Conservation (phyloP, 306 rosid genomes). For the Medicago truncatula region DNA sequence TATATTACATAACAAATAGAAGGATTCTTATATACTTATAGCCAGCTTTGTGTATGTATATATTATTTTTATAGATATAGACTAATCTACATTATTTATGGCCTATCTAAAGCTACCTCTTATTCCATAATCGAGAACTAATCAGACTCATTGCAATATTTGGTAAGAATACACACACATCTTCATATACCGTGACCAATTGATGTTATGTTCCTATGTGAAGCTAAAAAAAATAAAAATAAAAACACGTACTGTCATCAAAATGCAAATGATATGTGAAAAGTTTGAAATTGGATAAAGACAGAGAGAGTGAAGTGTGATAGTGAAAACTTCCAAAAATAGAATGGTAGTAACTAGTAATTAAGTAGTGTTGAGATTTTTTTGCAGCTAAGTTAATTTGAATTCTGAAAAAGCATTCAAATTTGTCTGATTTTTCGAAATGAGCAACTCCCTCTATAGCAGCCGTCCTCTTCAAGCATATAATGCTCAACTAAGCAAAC, state of each 20-base stretch:
- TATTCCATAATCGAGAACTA: constrained; percentile 37
- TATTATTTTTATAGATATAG: background rate
- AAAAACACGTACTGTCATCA: constrained; percentile 17
- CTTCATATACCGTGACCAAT: constrained; percentile 32
- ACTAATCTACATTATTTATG: constrained; percentile 10
- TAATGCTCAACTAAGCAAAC: constrained; percentile 40
- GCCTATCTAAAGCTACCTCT: constrained; percentile 33
- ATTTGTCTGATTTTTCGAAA: constrained; percentile 47
- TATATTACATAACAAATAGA: background rate
- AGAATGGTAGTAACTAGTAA: constrained; percentile 17
- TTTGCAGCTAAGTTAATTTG: constrained; percentile 10
- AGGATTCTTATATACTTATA: constrained; percentile 5
- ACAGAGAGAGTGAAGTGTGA: constrained; percentile 9
- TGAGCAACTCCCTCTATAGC: constrained; percentile 34
- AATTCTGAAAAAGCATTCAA: constrained; percentile 32
- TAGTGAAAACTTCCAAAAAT: constrained; percentile 34
- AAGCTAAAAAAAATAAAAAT: constrained; percentile 2
- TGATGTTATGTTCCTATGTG: constrained; percentile 30
- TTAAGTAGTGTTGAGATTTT: constrained; percentile 39
- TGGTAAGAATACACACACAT: constrained; percentile 15
- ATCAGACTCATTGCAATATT: constrained; percentile 23
- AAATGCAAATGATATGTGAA: constrained; percentile 17
- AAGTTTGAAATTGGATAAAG: constrained; percentile 8
- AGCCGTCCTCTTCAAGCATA: constrained; percentile 40
- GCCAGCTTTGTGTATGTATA: constrained; percentile 8